Evolutionary conservation across 768 basidiomycete genomes (phyloP), one percentile per base, ranked within the genome.

Genomic region (Podaxis sp.): DNA sequence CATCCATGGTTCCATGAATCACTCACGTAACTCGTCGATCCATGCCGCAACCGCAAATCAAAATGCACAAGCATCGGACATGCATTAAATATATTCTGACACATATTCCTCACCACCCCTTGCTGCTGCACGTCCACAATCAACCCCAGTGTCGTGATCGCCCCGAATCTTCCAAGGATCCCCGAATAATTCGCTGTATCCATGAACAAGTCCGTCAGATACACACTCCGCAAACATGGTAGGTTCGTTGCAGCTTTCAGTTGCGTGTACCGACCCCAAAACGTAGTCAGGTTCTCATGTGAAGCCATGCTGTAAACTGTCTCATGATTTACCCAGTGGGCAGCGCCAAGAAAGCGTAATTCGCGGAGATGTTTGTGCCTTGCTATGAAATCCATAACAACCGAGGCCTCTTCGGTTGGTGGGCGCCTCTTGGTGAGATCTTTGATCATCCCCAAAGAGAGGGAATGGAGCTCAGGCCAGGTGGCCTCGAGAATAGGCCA

Each of bases 61-160:
- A 57, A 49, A 57, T 49, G 46, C 7, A 57, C 57, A 17, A 57
- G n/a, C 57, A 36, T 33, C 8, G 57, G 57, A 36, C 43, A 57
- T 4, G 43, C 57, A 3, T 57, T 43, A 37, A 57, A 57, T 29
- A 49, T 57, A 57, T 46, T 57, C 19, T 57, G 57, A 22, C 57
- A 57, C 57, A 57, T 36, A 27, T 8, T 33, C 40, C 41, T 27
- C 6, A 53, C 40, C 25, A 53, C 2, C 25, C 50, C 38, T 24
- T 57, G 55, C 12, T 57, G 55, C 41, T 57, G 55, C 41, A 27
- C 27, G 27, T 57, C 55, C 19, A 57, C 55, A 24, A 57, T 57
- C 40, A 57, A 7, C 13, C 55, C 55, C 15, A 57, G n/a, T 13
- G 38, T 57, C 17, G 55, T 57, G 24, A 57, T 57, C 4, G 11